Evolutionary conservation across 495 filamentous ascomycete species (phyloP).

Genomic region (Copromyces sp.): DNA sequence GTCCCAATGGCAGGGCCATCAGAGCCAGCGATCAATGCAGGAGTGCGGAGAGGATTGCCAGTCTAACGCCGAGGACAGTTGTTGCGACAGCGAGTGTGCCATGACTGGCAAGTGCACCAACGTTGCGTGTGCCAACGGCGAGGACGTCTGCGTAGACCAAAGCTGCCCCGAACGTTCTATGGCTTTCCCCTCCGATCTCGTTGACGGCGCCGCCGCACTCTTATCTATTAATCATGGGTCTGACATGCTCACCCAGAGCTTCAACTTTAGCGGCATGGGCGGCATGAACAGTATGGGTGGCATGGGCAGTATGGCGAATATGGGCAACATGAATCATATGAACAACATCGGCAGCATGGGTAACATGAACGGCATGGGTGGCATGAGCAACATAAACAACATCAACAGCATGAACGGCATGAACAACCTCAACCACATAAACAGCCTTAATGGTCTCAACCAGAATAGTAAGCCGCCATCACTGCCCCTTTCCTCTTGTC

Average conservation of each 20-base stretch:
- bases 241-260: constrained; percentile 6
- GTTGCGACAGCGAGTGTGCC: constrained; percentile 28
- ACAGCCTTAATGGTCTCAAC: neutral
- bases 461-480: neutral
- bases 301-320: neutral
- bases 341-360: neutral
- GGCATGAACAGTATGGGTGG: neutral
- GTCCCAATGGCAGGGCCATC: neutral
- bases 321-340: neutral
- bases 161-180: constrained; percentile 17
- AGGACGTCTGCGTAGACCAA: constrained; percentile 26
- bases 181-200: constrained; percentile 13
- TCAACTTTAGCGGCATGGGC: constrained; percentile 1
- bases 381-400: neutral
- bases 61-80: constrained; percentile 18
- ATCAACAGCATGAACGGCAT: neutral
- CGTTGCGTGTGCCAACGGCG: constrained; percentile 20
- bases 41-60: constrained; percentile 22
- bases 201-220: constrained; percentile 24
- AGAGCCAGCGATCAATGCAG: constrained; percentile 6
- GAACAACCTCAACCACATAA: neutral
- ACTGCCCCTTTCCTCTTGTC: neutral
- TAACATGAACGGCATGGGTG: neutral
- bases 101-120: constrained; percentile 28
- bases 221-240: constrained; percentile 25